A percentile compares a stretch with the other conserved stretches of the same genome.
These are phyloP conservation scores for Xylaria sp. DNA, from an alignment of 2,329 filamentous ascomycete species.

Conservation along the genomic window DNA sequence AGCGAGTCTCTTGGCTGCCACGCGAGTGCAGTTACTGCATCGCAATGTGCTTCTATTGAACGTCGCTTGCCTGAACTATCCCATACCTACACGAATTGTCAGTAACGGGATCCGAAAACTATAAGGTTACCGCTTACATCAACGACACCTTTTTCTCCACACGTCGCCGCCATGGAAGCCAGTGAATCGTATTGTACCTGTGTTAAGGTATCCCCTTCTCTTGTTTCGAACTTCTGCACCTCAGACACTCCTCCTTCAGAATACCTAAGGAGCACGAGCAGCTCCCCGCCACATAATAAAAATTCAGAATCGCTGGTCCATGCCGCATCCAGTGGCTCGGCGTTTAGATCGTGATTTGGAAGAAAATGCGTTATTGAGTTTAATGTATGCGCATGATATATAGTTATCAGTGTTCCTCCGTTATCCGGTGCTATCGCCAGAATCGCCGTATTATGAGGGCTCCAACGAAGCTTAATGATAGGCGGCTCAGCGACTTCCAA, in stretches of 20 bases:
- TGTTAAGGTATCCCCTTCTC: slow-evolving; percentile 63
- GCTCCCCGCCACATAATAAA: slow-evolving; percentile 66
- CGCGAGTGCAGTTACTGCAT: slow-evolving; percentile 65
- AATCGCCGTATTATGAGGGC: slow-evolving; percentile 63
- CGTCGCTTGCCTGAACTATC: slow-evolving; percentile 63
- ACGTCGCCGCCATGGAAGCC: slow-evolving; percentile 66
- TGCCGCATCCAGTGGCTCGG: slow-evolving; percentile 65
- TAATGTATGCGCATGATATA: slow-evolving; percentile 59
- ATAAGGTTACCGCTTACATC: slow-evolving; percentile 61
- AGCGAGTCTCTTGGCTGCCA: slow-evolving; percentile 67
- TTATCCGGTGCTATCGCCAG: slow-evolving; percentile 67
- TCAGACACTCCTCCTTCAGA: slow-evolving; percentile 58
- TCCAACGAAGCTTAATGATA: slow-evolving; percentile 71
- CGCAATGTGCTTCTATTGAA: slow-evolving; percentile 68
- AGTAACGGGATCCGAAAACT: not conserved
- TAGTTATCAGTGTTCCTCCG: slow-evolving; percentile 63
- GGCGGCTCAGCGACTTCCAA: slow-evolving; percentile 70
- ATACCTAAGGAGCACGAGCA: slow-evolving; percentile 61
- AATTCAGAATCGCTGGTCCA: slow-evolving; percentile 71
- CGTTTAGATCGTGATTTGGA: slow-evolving; percentile 60
- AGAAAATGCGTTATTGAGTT: slow-evolving; percentile 61
- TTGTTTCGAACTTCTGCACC: slow-evolving; percentile 62
- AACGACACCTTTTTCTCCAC: slow-evolving; percentile 67
- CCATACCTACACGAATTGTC: slow-evolving; percentile 58
- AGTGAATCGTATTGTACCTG: slow-evolving; percentile 66